phyloP scores from a whole-genome alignment of 352 stramenopile species.

The Pythium monospermum region DNA sequence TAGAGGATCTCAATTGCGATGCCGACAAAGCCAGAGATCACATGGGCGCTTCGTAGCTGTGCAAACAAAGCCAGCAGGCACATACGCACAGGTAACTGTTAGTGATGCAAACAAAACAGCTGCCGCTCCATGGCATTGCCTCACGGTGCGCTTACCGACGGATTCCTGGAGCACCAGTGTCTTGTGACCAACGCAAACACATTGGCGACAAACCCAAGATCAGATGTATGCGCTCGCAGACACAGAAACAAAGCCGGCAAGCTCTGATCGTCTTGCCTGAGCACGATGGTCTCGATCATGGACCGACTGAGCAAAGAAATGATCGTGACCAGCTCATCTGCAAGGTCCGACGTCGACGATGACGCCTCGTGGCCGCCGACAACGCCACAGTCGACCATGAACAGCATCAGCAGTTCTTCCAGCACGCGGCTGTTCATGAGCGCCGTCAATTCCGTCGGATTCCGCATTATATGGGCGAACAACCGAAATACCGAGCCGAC shows the following conservation, averaged over 20 bases:
- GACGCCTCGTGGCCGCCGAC: conserved; percentile 8
- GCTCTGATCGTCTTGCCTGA: conserved; percentile 44
- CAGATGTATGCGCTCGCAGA: conserved; percentile 37
- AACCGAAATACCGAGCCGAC: conserved; percentile 44
- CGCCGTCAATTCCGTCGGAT: conserved; percentile 39
- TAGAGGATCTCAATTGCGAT: conserved; percentile 48
- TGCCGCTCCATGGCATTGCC: too few species aligned
- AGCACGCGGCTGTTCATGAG: conserved; percentile 49
- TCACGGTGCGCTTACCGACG: too few species aligned
- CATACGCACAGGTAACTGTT: background rate
- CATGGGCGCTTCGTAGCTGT: conserved; percentile 30
- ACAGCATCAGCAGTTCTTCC: conserved; percentile 58
- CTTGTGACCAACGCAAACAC: conserved; percentile 54
- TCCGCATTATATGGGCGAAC: conserved; percentile 48
- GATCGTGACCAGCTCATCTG: conserved; percentile 36
- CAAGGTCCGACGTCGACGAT: conserved; percentile 34
- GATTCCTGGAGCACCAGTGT: conserved; percentile 31
- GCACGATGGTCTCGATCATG: conserved; percentile 33
- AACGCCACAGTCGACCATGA: conserved; percentile 29
- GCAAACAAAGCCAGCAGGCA: too few species aligned
- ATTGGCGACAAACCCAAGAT: conserved; percentile 44
- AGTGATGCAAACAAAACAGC: background rate
- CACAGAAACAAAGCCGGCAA: conserved; percentile 66
- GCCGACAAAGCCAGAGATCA: conserved; percentile 51
- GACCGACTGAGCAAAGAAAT: conserved; percentile 36